Evolutionary conservation across 495 filamentous ascomycete genomes (phyloP).

Genomic region (Aspergillus sclerotioniger): DNA sequence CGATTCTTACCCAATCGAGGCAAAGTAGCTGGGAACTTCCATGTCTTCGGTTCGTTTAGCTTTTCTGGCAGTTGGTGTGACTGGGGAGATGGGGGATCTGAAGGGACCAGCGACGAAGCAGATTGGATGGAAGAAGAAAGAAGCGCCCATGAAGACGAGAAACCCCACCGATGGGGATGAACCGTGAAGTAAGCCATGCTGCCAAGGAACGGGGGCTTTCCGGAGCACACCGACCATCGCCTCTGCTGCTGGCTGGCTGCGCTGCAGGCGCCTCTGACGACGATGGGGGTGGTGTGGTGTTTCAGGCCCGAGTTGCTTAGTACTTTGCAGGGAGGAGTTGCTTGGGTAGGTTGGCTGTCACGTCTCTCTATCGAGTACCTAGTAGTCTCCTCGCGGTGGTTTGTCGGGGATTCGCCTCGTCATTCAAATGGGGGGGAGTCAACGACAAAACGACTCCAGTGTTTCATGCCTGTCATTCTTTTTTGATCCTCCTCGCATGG

Average conservation of each 20-base stretch:
- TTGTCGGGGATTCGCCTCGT: too few relatives aligned
- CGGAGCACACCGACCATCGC: neutral
- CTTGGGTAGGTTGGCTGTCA: too few relatives aligned
- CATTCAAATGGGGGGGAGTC: too few relatives aligned
- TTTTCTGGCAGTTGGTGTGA: neutral
- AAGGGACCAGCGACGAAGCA: neutral
- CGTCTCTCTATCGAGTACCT: too few relatives aligned
- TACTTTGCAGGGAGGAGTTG: neutral
- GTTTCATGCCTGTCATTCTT: neutral
- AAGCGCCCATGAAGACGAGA: neutral
- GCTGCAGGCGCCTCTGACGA: conserved; percentile 4
- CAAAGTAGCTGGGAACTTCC: neutral
- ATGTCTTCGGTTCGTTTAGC: neutral
- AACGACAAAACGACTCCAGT: neutral
- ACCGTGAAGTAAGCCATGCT: neutral
- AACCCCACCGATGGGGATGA: neutral
- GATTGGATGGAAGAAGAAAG: neutral
- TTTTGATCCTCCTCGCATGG: neutral
- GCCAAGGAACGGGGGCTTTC: neutral
- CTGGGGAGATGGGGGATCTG: neutral
- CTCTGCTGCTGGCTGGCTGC: neutral
- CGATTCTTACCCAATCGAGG: conserved; percentile 2
- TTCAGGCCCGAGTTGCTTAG: neutral
- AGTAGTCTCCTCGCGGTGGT: too few relatives aligned
- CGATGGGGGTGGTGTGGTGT: conserved; percentile 8